Evolutionary conservation across 345 rosid genomes (phyloP).

Genomic region (Kernera saxatilis): DNA sequence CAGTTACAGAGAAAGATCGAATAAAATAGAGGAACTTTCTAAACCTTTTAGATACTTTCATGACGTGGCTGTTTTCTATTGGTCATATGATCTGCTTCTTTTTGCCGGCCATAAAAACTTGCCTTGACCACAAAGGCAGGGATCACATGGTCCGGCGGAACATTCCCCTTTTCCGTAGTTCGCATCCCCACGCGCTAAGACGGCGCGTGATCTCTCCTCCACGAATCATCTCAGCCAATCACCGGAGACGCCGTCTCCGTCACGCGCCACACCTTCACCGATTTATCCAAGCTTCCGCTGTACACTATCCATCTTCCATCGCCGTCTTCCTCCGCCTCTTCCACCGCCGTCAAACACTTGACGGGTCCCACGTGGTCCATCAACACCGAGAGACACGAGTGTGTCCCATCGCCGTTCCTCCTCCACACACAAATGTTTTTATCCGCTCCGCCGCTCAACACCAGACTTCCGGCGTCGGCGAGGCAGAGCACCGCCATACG

Average conservation of each 20-base stretch:
- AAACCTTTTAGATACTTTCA: neutral
- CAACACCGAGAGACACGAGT: slow-evolving; percentile 56
- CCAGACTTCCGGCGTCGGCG: slow-evolving; percentile 51
- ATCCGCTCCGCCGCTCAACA: slow-evolving; percentile 90
- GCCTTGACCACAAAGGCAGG: slow-evolving; percentile 23
- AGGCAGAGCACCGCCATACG: slow-evolving; percentile 64
- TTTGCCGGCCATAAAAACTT: slow-evolving; percentile 30
- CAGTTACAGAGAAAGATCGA: slow-evolving; percentile 19
- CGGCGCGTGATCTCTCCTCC: neutral
- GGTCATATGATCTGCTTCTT: slow-evolving; percentile 6
- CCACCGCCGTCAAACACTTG: slow-evolving; percentile 73
- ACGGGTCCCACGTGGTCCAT: slow-evolving; percentile 82
- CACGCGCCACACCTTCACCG: slow-evolving; percentile 90
- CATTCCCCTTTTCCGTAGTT: slow-evolving; percentile 3
- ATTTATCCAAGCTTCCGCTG: slow-evolving; percentile 81
- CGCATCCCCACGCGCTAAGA: slow-evolving; percentile 1
- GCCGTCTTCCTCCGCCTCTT: slow-evolving; percentile 37
- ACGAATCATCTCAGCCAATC: neutral
- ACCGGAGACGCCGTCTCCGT: slow-evolving; percentile 32
- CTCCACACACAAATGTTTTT: slow-evolving; percentile 76
- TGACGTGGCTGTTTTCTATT: slow-evolving; percentile 17
- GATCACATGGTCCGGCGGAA: slow-evolving; percentile 17
- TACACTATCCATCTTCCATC: slow-evolving; percentile 54
- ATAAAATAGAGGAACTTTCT: slow-evolving; percentile 12
- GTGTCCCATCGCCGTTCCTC: slow-evolving; percentile 41